Conservation (phyloP, 306 rosid genomes). For the Nissolia schottii region DNA sequence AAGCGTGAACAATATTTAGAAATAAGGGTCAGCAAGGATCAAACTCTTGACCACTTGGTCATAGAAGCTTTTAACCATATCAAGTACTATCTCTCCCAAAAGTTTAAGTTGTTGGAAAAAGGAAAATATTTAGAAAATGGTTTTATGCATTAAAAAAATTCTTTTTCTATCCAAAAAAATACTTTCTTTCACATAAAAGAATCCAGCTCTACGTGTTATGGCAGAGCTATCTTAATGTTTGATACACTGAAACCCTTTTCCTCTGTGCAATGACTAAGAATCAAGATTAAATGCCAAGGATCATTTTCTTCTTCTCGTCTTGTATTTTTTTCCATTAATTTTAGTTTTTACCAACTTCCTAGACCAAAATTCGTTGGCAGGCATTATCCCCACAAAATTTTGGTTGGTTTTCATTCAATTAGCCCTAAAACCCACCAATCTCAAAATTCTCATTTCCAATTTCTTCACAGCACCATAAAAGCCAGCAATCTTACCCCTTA, state of each 20-base stretch:
- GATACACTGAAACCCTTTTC: neutral
- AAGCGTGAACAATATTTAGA: too few species aligned
- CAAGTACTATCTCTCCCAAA: too few species aligned
- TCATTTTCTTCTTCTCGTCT: neutral
- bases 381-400: neutral
- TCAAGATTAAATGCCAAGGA: neutral
- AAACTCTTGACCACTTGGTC: too few species aligned
- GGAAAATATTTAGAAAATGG: too few species aligned
- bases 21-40: too few species aligned
- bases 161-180: too few species aligned
- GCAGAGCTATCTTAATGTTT: too few species aligned
- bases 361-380: neutral
- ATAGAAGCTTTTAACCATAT: too few species aligned
- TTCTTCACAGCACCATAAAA: neutral
- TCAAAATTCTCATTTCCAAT: neutral
- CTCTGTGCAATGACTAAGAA: neutral
- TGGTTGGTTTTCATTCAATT: neutral
- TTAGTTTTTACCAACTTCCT: neutral
- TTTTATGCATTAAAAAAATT: too few species aligned
- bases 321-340: neutral
- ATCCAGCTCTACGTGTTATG: too few species aligned
- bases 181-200: too few species aligned
- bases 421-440: neutral
- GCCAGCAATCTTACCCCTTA: neutral
- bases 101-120: too few species aligned